phyloP scores from a whole-genome alignment of 192 early-diverging fungal genomes.

The Podila epigama region DNA sequence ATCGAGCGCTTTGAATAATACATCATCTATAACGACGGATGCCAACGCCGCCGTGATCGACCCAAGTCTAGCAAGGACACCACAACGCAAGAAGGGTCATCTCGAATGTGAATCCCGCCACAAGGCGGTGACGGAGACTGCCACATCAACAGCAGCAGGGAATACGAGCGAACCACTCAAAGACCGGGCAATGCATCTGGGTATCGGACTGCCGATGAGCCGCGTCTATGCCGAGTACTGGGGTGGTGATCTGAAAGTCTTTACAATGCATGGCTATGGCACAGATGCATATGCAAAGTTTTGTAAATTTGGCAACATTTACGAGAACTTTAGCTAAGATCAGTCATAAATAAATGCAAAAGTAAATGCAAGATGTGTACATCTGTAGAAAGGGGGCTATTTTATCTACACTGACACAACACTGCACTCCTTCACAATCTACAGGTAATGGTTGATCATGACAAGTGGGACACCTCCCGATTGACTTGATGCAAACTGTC shows the following conservation, averaged over 20 bases:
- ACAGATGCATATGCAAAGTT: slow-evolving; percentile 92
- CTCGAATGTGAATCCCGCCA: slow-evolving; percentile 2
- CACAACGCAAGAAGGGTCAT: slow-evolving; percentile 10
- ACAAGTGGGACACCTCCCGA: too few species aligned
- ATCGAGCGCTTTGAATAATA: too few species aligned
- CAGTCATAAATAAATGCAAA: too few species aligned
- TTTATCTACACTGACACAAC: too few species aligned
- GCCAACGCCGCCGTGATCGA: slow-evolving; percentile 13
- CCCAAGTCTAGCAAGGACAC: background rate
- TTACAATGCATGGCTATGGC: slow-evolving; percentile 87
- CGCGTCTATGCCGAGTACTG: slow-evolving; percentile 95
- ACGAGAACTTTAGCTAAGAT: slow-evolving; percentile 69
- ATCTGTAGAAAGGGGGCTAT: too few species aligned
- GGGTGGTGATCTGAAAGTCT: slow-evolving; percentile 86
- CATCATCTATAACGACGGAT: background rate
- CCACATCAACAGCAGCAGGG: slow-evolving; percentile 4
- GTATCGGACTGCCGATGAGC: slow-evolving; percentile 93
- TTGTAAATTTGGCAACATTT: slow-evolving; percentile 71
- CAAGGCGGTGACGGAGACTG: background rate
- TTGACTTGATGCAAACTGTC: too few species aligned
- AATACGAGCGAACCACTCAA: background rate
- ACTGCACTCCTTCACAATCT: too few species aligned
- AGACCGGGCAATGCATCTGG: slow-evolving; percentile 61
- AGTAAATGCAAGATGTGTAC: too few species aligned
- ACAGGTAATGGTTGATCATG: too few species aligned